These are phyloP conservation scores for Juncus inflexus DNA, from an alignment of 176 grass and related monocot species.

Conservation along the genomic window DNA sequence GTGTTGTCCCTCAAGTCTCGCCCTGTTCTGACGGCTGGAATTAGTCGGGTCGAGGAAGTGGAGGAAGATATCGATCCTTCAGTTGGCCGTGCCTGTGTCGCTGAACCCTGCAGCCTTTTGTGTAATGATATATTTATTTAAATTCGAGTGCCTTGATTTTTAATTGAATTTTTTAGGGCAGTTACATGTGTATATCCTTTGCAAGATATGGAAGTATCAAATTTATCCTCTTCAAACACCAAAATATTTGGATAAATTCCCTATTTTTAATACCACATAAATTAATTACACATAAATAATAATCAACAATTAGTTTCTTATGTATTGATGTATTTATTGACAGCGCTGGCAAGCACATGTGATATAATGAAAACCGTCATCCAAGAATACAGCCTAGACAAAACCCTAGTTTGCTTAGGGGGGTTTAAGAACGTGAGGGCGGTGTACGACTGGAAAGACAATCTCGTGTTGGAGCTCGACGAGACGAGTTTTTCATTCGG, in stretches of 20 bases:
- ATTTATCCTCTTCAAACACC: too few relatives aligned
- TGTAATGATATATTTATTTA: conserved; percentile 1
- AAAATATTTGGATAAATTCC: too few relatives aligned
- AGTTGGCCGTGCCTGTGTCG: conserved; percentile 58
- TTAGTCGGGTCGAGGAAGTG: conserved; percentile 80
- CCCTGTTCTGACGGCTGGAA: conserved; percentile 47
- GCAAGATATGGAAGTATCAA: background rate
- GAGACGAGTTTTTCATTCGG: conserved; percentile 76
- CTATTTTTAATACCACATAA: too few relatives aligned
- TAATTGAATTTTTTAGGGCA: background rate
- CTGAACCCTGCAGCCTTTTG: conserved; percentile 51
- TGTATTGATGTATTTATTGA: background rate
- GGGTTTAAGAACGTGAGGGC: conserved; percentile 75
- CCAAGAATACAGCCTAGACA: conserved; percentile 45
- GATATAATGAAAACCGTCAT: conserved; percentile 57
- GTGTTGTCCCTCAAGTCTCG: conserved; percentile 80
- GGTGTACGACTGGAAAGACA: conserved; percentile 59
- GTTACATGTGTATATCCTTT: background rate
- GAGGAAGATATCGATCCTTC: conserved; percentile 68
- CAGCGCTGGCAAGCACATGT: conserved; percentile 39
- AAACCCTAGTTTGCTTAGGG: conserved; percentile 59
- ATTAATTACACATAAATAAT: too few relatives aligned
- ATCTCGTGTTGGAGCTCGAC: conserved; percentile 60
- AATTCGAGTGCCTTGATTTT: background rate
- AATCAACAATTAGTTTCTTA: too few relatives aligned